Base-by-base conservation (phyloP, 2,329 filamentous ascomycete genomes). In the Epichloe elymi region DNA sequence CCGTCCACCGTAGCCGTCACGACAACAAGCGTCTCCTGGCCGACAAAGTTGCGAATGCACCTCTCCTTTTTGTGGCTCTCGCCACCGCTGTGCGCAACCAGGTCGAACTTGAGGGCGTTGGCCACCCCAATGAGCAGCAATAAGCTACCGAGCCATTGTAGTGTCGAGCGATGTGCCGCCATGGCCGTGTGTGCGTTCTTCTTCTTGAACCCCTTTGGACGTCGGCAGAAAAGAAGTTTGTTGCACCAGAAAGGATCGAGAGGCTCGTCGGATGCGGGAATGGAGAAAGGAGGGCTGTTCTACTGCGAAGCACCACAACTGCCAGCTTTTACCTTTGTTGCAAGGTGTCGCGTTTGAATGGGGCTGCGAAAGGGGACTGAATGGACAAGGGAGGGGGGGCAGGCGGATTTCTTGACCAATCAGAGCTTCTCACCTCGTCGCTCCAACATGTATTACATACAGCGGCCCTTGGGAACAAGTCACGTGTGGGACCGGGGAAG, bases 41-140 rank as follows among this genome's bases (percentile, higher is more conserved):
- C 79, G 58, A 96, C 90, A 68, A 96, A 98, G 74, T 98, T 98
- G 67, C 91, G 82, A 68, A 98, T 86, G 74, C 93, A 98, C 73
- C 91, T 80, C 72, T 91, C 86, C 64, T 83, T 80, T 61, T 61
- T 81, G 66, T 79, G 74, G 58, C 52, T 63, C 61, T 67, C 65
- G 55, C 54, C 51, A 53, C 71, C 68, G 49, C 72, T 70, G 57
- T 82, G 78, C 43, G 89, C 88, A 61, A 80, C 71, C 55, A 98
- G 80, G 63, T 98, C 93, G 77, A 98, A 96, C 74, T 95, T 96
- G 62, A 98, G 82, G 53, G 89, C 89, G 58, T 75, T 69, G 56
- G 73, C 71, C 57, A 71, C 71, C 53, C 73, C 70, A 56, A 75
- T 68, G 53, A 83, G 67, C 51, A 83, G 67, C 57, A 82, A 66